Evolutionary conservation across 192 early-diverging fungal species (phyloP), one percentile per base, ranked within the genome.

Genomic region (Irineochytrium annulatum): DNA sequence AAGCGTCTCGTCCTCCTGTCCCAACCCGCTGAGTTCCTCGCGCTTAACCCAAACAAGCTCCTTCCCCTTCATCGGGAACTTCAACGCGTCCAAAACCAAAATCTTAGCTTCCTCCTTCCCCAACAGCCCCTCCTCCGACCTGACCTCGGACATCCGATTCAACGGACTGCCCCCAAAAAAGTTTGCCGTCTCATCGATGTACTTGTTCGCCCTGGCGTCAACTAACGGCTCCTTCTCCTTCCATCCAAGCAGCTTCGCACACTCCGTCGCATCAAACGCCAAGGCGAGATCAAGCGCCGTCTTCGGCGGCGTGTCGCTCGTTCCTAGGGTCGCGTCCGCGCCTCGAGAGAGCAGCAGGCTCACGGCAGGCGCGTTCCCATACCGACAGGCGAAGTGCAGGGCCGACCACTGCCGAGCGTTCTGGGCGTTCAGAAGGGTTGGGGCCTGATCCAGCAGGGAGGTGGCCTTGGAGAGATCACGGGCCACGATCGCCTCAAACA

Each of bases 321-420:
- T 19, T 13, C 26, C 22, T 17, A 34, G 14, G 11, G 4, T 26
- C 14, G 30, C n/a, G 6, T n/a, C 30, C 16, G n/a, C 16, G 6
- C 31, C 11, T 3, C 19, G 8, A 6, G n/a, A n/a, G 37, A 41
- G 37, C 37, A 49, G 6, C 1, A 46, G 16, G 14, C 24, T 17
- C 11, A 2, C 4, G 16, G 43, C 24, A 5, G 13, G 45, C 5
- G 20, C 62, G 8, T 32, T 8, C 24, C 31, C 30, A 43, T 28
- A 56, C 16, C 62, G 52, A 6, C 24, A 34, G 22, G 56, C 63
- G 27, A 65, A 65, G 46, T 65, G 63, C n/a, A 58, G 45, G n/a
- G 56, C 37, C 13, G 63, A 34, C 63, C 63, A 65, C 11, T 33
- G 28, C n/a, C 34, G 43, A 16, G 6, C 56, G 45, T 65, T 65